Evolutionary conservation across 1,284 basidiomycete species (phyloP).

Genomic region (Athelia sp.): DNA sequence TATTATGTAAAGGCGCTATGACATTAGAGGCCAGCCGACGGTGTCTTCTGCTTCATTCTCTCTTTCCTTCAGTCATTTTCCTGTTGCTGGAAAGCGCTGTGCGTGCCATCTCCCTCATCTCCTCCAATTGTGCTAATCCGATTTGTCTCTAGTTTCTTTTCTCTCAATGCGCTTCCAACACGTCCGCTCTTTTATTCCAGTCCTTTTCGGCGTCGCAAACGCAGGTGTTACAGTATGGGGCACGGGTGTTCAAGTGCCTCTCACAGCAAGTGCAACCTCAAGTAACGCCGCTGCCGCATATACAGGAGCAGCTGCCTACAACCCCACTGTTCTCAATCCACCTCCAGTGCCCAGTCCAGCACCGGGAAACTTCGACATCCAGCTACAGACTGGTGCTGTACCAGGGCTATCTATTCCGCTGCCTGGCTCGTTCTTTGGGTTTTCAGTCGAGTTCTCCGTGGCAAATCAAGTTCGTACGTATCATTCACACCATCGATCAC

Average conservation of each 20-base stretch:
- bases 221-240: conserved; percentile 25
- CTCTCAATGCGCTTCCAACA: conserved; percentile 16
- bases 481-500: neutral
- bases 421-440: conserved; percentile 61
- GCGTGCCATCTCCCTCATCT: neutral
- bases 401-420: conserved; percentile 45
- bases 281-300: conserved; percentile 27
- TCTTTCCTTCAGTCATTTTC: too few relatives aligned
- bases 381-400: conserved; percentile 32
- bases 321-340: conserved; percentile 34
- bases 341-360: conserved; percentile 37
- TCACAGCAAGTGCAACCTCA: conserved; percentile 19
- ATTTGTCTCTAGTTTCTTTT: too few relatives aligned
- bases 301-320: conserved; percentile 39
- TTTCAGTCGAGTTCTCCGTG: conserved; percentile 72
- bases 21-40: too few relatives aligned
- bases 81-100: too few relatives aligned
- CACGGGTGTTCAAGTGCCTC: conserved; percentile 21
- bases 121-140: neutral
- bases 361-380: conserved; percentile 35
- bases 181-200: conserved; percentile 21
- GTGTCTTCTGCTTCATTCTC: too few relatives aligned
- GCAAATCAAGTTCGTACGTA: conserved; percentile 57
- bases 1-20: too few relatives aligned
- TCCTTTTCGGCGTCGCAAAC: conserved; percentile 5